Evolutionary conservation across 2,329 filamentous ascomycete genomes (phyloP).

Genomic region (Nectriaceae sp.): DNA sequence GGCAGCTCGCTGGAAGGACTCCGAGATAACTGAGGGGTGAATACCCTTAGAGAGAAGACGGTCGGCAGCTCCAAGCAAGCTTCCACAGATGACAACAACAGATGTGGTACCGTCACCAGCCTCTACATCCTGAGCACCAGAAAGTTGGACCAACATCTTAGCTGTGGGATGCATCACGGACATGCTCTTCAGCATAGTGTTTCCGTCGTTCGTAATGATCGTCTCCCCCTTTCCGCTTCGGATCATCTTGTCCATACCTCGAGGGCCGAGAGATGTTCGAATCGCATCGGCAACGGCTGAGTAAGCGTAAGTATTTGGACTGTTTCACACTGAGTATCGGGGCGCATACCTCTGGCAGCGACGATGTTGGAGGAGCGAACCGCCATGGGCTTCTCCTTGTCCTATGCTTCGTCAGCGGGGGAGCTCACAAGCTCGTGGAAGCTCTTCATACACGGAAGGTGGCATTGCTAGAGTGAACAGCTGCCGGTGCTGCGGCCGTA

Average conservation of each 20-base stretch:
- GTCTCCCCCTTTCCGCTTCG: constrained; percentile 95
- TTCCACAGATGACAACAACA: constrained; percentile 96
- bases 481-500: constrained; percentile 45
- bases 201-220: constrained; percentile 99
- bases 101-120: constrained; percentile 98
- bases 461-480: constrained; percentile 45
- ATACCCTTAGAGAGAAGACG: constrained; percentile 89
- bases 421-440: constrained; percentile 35
- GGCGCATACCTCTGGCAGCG: constrained; percentile 79
- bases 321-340: constrained; percentile 2
- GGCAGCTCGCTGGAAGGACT: constrained; percentile 94
- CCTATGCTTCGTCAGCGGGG: constrained; percentile 49
- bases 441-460: constrained; percentile 55
- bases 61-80: constrained; percentile 90
- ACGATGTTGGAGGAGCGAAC: constrained; percentile 96
- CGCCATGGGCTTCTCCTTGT: constrained; percentile 98
- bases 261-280: constrained; percentile 90
- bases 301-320: constrained; percentile 16
- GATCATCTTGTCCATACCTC: constrained; percentile 99
- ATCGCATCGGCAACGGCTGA: constrained; percentile 95
- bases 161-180: constrained; percentile 98
- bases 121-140: constrained; percentile 96
- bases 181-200: constrained; percentile 99
- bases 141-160: constrained; percentile 98
- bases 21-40: constrained; percentile 96